phyloP scores from a whole-genome alignment of 345 rosid genomes.

The Eucalyptus pauciflora region DNA sequence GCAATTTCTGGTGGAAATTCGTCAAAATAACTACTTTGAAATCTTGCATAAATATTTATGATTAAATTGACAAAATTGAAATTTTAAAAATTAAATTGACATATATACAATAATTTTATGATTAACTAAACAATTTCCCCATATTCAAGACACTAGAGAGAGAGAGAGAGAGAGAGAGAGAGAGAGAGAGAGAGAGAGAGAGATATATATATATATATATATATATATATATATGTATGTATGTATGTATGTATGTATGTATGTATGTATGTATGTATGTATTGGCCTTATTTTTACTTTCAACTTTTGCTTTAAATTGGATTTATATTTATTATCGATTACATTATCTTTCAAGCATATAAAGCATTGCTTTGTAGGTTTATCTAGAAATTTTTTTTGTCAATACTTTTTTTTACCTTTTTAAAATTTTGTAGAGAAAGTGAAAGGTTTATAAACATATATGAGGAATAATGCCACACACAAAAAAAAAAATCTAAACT shows the following conservation, averaged over 20 bases:
- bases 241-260: fast-evolving
- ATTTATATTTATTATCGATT: not conserved
- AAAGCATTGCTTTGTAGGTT: not conserved
- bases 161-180: too few relatives aligned
- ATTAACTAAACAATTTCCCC: not conserved
- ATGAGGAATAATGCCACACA: not conserved
- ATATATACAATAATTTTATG: not conserved
- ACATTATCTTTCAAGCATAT: not conserved
- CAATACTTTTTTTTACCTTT: not conserved
- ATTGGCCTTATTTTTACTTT: not conserved
- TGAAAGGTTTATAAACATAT: not conserved
- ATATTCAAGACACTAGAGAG: not conserved
- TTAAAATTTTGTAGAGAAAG: not conserved
- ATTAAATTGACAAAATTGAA: not conserved
- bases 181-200: too few relatives aligned
- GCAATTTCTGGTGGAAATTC: not conserved
- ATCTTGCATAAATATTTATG: not conserved
- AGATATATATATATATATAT: not conserved
- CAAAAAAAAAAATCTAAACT: not conserved
- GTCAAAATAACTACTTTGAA: not conserved
- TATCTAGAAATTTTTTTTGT: not conserved
- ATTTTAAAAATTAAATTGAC: not conserved
- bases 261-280: fast-evolving
- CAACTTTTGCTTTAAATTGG: not conserved
- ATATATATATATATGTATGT: too few relatives aligned